Base-by-base conservation (phyloP, 148 eudicot species). In the Diospyros kaki region DNA sequence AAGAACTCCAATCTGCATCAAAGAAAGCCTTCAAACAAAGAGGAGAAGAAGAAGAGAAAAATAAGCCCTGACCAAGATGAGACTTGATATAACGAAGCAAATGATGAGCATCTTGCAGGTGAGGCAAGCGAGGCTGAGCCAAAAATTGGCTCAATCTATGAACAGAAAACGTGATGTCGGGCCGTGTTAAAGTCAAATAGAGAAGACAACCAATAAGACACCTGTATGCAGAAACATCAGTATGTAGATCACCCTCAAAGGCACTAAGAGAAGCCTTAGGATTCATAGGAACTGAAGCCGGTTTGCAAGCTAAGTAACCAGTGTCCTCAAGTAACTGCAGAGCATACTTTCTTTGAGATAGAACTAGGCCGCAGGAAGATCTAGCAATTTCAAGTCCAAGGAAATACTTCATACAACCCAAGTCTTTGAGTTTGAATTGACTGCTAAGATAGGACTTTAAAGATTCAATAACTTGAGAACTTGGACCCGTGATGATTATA, bases 371-470 rank as follows among this genome's bases (percentile, higher is more conserved):
- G 8, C 8, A 0, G 0, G 4, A 0, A 48, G 73, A 48, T 5
- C 73, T 39, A 52, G 73, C 59, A 52, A 69, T 54, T 18, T 69
- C 58, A 28, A 69, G 54, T 1, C 72, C 72, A 50, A 69, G 58
- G 38, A 69, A 51, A 10, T 69, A 69, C 59, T 69, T 69, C 2
- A 48, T 4, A 48, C 52, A 48, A 48, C 52, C 52, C 4, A 48
- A 7, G 7, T 48, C 52, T 7, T 48, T 69, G 14, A 69, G 54
- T 15, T 54, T 69, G 39, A 69, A 71, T 4, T 58, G 63, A 5
- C 17, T 38, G 14, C 40, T 18, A 3, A 71, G 28, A 12, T 38
- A 41, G 0, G 1, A 2, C 9, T 71, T 71, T 14, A 58, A 9
- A 43, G n/a, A 14, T 10, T 55, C 38, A 10, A 71, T 53, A 13